phyloP scores from a whole-genome alignment of 164 flowering plant species.

The Piper longum region DNA sequence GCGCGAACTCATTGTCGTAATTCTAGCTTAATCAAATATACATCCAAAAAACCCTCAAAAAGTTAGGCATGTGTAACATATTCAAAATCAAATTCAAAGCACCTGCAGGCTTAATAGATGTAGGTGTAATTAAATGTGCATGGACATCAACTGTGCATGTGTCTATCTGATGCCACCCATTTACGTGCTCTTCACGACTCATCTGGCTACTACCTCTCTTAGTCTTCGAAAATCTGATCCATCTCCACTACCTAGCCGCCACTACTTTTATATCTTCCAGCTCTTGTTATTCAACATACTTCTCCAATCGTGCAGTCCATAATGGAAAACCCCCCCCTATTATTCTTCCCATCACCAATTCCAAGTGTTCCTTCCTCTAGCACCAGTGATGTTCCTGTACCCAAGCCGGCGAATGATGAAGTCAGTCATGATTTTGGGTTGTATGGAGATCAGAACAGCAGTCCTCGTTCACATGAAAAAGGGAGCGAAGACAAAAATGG shows the following conservation, averaged over 20 bases:
- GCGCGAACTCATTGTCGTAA: too few relatives aligned
- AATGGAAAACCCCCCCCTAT: neutral
- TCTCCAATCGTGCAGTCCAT: neutral
- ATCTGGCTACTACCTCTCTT: neutral
- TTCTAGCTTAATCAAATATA: too few relatives aligned
- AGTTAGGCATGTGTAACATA: too few relatives aligned
- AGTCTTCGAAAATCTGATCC: neutral
- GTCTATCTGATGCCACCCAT: neutral
- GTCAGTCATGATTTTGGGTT: slow-evolving; percentile 4
- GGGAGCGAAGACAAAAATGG: slow-evolving; percentile 9
- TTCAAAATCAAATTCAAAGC: too few relatives aligned
- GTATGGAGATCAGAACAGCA: neutral
- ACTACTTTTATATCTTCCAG: neutral
- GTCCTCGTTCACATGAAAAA: neutral
- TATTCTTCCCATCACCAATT: neutral
- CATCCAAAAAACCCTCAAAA: too few relatives aligned
- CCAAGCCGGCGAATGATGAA: slow-evolving; percentile 1
- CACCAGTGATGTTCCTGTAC: neutral
- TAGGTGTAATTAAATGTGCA: too few relatives aligned
- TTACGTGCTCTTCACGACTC: neutral
- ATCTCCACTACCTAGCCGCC: neutral
- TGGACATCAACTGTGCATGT: too few relatives aligned
- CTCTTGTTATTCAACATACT: neutral
- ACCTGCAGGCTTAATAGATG: too few relatives aligned
- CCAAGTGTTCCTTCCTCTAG: neutral